Evolutionary conservation across 257 asterid genomes (phyloP), one percentile per base, ranked within the genome.

Genomic region (Asclepias syriaca): DNA sequence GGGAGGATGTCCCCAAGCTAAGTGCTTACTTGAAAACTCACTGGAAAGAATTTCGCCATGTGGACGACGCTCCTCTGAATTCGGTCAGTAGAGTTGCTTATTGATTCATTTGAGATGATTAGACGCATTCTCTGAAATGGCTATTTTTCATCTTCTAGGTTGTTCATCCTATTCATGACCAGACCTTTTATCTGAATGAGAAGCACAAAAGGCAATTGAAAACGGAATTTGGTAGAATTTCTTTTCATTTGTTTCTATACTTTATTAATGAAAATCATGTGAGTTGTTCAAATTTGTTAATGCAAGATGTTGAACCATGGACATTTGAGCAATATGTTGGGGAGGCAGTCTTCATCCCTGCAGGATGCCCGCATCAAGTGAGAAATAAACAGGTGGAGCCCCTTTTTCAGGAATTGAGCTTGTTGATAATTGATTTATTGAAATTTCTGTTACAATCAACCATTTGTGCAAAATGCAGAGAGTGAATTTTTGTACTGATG

Each of bases 351-450:
- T 81, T 81, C 71, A 81, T 81, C 46, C 85, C 85, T 43, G 85
- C 85, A 8, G 87, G 85, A 54, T 84, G 87, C 57, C 84, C 85
- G 15, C 85, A 81, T 71, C 84, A 84, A 84, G 87, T 81, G 78
- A 71, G 87, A 74, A 84, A 84, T 72, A 73, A 78, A 68, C 81
- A 81, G 88, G 88, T 84, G 68, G 71, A 75, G 29, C 65, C 7
- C 7, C 39, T 15, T 16, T 65, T 14, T 8, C 21, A 54, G 22
- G 2, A 48, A 45, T 5, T 37, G 49, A 18, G 51, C 50, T 27
- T 27, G 43, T 4, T 15, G 48, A 4, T 37, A 37, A 39, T 11
- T 46, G 54, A 51, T 53, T 69, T 19, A 15, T 34, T 0, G 48
- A 68, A 32, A 24, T 15, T 10, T 68, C 61, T 68, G 19, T 22